Evolutionary conservation across 2,329 filamentous ascomycete species (phyloP).

Genomic region (Monosporascus sp.): DNA sequence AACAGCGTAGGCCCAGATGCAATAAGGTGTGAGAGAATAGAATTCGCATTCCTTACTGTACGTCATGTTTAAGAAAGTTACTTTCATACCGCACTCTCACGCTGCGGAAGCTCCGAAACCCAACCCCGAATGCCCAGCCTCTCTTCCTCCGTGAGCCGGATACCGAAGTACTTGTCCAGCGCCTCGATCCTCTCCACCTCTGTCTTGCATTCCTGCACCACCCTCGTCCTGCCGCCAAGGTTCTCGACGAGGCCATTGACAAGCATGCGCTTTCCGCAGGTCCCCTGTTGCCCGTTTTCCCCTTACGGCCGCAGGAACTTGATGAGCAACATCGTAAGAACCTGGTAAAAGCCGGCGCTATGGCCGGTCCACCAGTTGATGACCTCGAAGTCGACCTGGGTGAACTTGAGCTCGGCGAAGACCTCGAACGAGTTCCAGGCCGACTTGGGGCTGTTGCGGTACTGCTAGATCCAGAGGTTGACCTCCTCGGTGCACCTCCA

Average conservation of each 20-base stretch:
- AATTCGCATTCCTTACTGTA: too few relatives aligned
- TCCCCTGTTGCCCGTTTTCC: constrained; percentile 30
- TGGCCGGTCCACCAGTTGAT: constrained; percentile 54
- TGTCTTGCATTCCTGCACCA: constrained; percentile 39
- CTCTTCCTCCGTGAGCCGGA: constrained; percentile 46
- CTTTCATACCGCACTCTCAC: too few relatives aligned
- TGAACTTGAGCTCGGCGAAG: constrained; percentile 62
- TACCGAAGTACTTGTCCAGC: constrained; percentile 46
- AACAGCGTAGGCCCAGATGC: too few relatives aligned
- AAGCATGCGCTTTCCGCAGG: constrained; percentile 50
- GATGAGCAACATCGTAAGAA: constrained; percentile 44
- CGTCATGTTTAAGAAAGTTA: too few relatives aligned
- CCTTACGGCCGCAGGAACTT: constrained; percentile 47
- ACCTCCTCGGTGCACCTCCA: constrained; percentile 33
- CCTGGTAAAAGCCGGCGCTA: constrained; percentile 47
- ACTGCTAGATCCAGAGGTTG: constrained; percentile 60
- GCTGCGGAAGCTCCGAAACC: too few relatives aligned
- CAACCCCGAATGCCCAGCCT: constrained; percentile 9
- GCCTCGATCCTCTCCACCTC: constrained; percentile 40
- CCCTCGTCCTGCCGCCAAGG: constrained; percentile 41
- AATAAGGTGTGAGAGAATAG: too few relatives aligned
- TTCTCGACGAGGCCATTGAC: constrained; percentile 44
- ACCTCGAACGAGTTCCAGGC: constrained; percentile 58
- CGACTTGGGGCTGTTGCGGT: constrained; percentile 39
- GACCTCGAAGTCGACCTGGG: constrained; percentile 54